phyloP scores from a whole-genome alignment of 2,329 filamentous ascomycete species.

The Sclerotinia sclerotiorum region DNA sequence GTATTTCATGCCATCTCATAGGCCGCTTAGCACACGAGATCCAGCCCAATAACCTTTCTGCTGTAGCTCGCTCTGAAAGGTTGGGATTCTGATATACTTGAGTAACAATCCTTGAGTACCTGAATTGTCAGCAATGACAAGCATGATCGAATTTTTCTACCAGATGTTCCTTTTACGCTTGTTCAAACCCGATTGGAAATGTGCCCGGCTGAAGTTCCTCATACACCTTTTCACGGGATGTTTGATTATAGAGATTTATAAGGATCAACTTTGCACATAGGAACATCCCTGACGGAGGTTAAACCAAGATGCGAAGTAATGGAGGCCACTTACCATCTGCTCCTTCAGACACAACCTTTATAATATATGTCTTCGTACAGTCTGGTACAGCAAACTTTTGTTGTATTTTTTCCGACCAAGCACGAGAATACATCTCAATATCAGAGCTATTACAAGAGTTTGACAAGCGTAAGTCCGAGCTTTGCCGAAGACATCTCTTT shows the following conservation, averaged over 20 bases:
- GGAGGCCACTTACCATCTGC: slow-evolving; percentile 26
- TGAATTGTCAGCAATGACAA: neutral
- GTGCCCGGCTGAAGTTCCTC: slow-evolving; percentile 25
- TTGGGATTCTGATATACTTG: slow-evolving; percentile 22
- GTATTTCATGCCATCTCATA: slow-evolving; percentile 46
- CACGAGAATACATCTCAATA: slow-evolving; percentile 38
- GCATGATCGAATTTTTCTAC: neutral
- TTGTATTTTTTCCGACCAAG: slow-evolving; percentile 31
- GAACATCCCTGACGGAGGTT: slow-evolving; percentile 36
- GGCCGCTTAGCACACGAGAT: slow-evolving; percentile 44
- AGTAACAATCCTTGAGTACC: slow-evolving; percentile 21
- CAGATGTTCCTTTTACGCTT: slow-evolving; percentile 26
- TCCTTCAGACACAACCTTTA: slow-evolving; percentile 29
- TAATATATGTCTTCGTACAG: slow-evolving; percentile 27
- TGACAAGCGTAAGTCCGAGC: slow-evolving; percentile 34
- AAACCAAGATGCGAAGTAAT: slow-evolving; percentile 11
- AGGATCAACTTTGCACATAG: slow-evolving; percentile 39
- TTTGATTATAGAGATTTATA: slow-evolving; percentile 32
- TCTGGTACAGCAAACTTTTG: slow-evolving; percentile 31
- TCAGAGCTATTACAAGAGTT: slow-evolving; percentile 38
- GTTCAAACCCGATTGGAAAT: slow-evolving; percentile 26
- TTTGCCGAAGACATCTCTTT: slow-evolving; percentile 35
- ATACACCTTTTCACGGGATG: slow-evolving; percentile 8
- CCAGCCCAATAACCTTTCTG: slow-evolving; percentile 42
- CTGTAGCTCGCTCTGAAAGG: slow-evolving; percentile 21